phyloP scores from a whole-genome alignment of 2,329 filamentous ascomycete genomes.

The Pseudopyricularia javanii region DNA sequence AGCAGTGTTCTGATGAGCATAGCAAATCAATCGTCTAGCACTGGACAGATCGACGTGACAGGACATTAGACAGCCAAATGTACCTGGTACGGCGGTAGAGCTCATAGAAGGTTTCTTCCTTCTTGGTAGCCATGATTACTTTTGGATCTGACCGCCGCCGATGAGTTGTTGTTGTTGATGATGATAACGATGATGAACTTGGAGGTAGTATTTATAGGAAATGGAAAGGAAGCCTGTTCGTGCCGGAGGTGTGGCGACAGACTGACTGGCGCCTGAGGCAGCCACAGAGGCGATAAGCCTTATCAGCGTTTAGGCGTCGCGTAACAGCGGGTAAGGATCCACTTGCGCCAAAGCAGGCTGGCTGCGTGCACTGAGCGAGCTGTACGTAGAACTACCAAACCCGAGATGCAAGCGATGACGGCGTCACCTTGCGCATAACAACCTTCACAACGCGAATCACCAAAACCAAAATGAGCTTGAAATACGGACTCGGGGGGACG shows the following conservation, averaged over 20 bases:
- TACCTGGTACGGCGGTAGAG: conserved; percentile 98
- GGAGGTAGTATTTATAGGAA: conserved; percentile 1
- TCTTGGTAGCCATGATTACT: conserved; percentile 16
- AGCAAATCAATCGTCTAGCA: conserved; percentile 12
- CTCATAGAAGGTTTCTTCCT: conserved; percentile 61
- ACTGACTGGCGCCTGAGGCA: background rate
- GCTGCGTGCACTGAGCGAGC: background rate
- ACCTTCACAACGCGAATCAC: background rate
- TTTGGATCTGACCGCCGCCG: background rate
- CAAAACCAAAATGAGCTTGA: conserved; percentile 50
- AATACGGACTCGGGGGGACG: conserved; percentile 57
- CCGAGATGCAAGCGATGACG: conserved; percentile 2
- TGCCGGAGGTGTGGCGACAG: background rate
- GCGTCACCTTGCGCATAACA: background rate
- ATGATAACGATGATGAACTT: background rate
- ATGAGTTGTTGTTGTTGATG: background rate
- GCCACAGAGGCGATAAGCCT: background rate
- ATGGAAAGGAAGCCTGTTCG: background rate
- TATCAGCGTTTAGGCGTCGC: background rate
- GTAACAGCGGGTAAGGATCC: background rate
- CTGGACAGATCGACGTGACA: background rate
- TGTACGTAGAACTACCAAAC: background rate
- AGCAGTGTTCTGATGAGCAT: conserved; percentile 8
- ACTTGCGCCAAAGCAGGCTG: background rate
- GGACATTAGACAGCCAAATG: conserved; percentile 9